Percentiles rank a stretch among this genome's conserved stretches.
Conservation (phyloP, 78 protist species). For the Dictyostelium purpureum region DNA sequence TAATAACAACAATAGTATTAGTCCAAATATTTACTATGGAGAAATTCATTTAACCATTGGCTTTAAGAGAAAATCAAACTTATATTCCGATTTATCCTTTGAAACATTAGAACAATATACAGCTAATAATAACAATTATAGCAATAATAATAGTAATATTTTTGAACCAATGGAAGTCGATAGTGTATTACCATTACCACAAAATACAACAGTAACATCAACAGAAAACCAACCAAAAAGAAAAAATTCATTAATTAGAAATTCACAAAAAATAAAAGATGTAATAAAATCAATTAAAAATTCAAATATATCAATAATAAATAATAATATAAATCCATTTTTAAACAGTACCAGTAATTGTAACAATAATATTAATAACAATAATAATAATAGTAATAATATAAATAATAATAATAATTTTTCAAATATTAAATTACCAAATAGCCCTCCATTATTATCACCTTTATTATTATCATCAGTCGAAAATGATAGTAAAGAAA, state of each 20-base stretch:
- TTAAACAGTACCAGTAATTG: not conserved
- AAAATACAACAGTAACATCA: not conserved
- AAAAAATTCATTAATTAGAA: constrained; percentile 25
- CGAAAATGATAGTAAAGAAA: not conserved
- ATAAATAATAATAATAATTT: not conserved
- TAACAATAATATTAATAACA: not conserved
- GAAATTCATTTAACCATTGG: not conserved
- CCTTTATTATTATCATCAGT: not conserved
- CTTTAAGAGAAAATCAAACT: not conserved
- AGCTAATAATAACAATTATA: too few relatives aligned
- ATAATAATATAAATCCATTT: not conserved
- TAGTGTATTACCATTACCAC: not conserved
- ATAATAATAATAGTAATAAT: constrained; percentile 5
- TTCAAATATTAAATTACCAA: not conserved
- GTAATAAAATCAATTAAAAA: constrained; percentile 15
- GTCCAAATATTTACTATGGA: not conserved
- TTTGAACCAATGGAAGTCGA: constrained; percentile 7
- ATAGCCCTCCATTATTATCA: constrained; percentile 10
- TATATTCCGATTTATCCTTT: not conserved
- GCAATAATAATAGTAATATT: not conserved
- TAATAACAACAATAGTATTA: not conserved
- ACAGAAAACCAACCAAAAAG: not conserved
- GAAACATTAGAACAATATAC: not conserved
- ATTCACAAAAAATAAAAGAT: constrained; percentile 21
- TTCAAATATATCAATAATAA: not conserved